Evolutionary conservation across 768 basidiomycete genomes (phyloP), one percentile per base, ranked within the genome.

Genomic region (Xerocomellus chrysenteron): DNA sequence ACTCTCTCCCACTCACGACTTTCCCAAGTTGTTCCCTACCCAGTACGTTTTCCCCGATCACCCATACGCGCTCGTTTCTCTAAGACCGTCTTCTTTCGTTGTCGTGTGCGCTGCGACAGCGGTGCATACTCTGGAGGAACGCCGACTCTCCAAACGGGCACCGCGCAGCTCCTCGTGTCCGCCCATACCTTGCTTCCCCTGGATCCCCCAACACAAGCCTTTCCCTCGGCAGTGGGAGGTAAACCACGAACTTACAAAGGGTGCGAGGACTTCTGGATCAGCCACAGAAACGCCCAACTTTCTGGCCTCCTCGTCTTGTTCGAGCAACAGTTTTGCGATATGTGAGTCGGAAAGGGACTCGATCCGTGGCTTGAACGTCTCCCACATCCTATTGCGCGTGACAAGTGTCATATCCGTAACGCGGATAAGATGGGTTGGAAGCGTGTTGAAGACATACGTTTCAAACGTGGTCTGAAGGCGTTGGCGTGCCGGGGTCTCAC

Each of bases 91-190:
- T 21, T 21, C 21, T 21, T 21, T 21, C 21, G 1, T 21, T 21
- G 21, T 21, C 21, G 21, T 21, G 21, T 21, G 21, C 21, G 21
- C 21, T 21, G 21, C 21, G 21, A 21, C 21, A 21, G 21, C 21
- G 21, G 21, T 21, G 21, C 1, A 21, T 21, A 21, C 2, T 21
- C 21, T 21, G 21, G 21, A 21, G 21, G 21, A 21, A 21, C 17
- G 90, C 86, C 9, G 90, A 92, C 92, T 9, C 64, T 88, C 14
- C 89, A 93, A 50, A 83, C 85, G 0, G 88, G 84, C 12, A 84
- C 85, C 2, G 77, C 86, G 3, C 77, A 84, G 46, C 81, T 92
- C 44, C 76, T 90, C 32, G 71, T 70, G n/a, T 85, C 88, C 2
- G 60, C 74, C 5, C 55, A 68, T 4, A 12, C n/a, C n/a, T n/a